Percentiles rank a stretch among this genome's conserved stretches.
Evolutionary conservation across 495 filamentous ascomycete genomes (phyloP).

Genomic region (Symbiotaphrina buchneri): DNA sequence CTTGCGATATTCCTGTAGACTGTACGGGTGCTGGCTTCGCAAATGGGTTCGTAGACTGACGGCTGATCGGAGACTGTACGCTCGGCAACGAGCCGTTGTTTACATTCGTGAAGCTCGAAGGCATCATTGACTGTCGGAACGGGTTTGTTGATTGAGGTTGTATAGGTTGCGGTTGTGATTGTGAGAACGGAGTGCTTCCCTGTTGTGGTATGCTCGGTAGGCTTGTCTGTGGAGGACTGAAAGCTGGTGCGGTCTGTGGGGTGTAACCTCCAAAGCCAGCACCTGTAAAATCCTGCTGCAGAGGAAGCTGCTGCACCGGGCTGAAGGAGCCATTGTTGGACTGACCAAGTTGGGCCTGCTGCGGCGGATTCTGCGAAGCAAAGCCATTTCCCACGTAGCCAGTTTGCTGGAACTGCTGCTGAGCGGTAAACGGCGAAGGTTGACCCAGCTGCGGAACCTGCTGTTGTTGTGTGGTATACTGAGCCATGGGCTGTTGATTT

Average conservation of each 20-base stretch:
- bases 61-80: slow-evolving; percentile 7
- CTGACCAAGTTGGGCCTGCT: slow-evolving; percentile 10
- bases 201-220: slow-evolving; percentile 43
- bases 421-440: slow-evolving; percentile 13
- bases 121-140: slow-evolving; percentile 68
- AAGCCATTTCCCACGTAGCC: slow-evolving; percentile 11
- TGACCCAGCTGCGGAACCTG: slow-evolving; percentile 17
- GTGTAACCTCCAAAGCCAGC: slow-evolving; percentile 77
- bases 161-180: slow-evolving; percentile 9
- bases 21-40: slow-evolving; percentile 21
- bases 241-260: slow-evolving; percentile 34
- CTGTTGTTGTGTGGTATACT: slow-evolving; percentile 16
- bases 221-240: slow-evolving; percentile 23
- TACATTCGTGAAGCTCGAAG: slow-evolving; percentile 10
- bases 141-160: slow-evolving; percentile 53
- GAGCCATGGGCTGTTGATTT: slow-evolving; percentile 57
- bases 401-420: slow-evolving; percentile 15
- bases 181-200: slow-evolving; percentile 23
- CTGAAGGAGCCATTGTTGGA: slow-evolving; percentile 16
- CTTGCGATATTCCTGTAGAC: slow-evolving; percentile 10
- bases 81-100: slow-evolving; percentile 20
- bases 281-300: slow-evolving; percentile 46
- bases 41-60: slow-evolving; percentile 75
- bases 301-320: slow-evolving; percentile 14
- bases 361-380: slow-evolving; percentile 18